A percentile compares a stretch with the other conserved stretches of the same genome.
Evolutionary conservation across 768 basidiomycete species (phyloP).

Genomic region (Russula olivacea): DNA sequence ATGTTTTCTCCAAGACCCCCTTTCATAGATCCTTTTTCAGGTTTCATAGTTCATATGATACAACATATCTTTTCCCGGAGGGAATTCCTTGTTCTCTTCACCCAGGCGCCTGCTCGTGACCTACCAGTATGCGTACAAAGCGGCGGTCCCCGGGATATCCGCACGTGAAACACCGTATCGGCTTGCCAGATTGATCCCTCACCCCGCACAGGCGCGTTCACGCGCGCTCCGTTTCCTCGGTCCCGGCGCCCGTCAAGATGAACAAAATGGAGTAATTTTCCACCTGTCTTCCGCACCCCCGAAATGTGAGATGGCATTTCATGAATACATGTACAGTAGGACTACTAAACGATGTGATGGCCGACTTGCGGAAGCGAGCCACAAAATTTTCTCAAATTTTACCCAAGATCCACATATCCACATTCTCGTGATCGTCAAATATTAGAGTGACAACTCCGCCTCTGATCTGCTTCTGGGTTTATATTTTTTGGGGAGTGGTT

Average conservation of each 20-base stretch:
- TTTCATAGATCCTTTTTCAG: not conserved
- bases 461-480: not conserved
- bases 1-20: not conserved
- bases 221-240: not conserved
- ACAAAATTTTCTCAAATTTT: not conserved
- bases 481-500: not conserved
- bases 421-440: not conserved
- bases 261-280: not conserved
- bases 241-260: not conserved
- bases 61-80: not conserved
- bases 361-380: not conserved
- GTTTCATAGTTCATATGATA: not conserved
- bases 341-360: not conserved
- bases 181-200: not conserved
- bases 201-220: not conserved
- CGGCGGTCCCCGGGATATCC: not conserved
- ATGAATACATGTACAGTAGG: too few species aligned
- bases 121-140: not conserved
- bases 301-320: not conserved
- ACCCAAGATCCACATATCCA: not conserved
- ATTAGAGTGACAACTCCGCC: not conserved
- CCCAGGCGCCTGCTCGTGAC: too few species aligned
- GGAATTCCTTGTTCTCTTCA: conserved; percentile 15
- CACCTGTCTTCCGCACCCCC: not conserved
- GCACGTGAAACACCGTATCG: not conserved